Percentiles rank a stretch among this genome's conserved stretches.
Conservation (phyloP, 2,329 filamentous ascomycete species). For the Fusarium sp. region DNA sequence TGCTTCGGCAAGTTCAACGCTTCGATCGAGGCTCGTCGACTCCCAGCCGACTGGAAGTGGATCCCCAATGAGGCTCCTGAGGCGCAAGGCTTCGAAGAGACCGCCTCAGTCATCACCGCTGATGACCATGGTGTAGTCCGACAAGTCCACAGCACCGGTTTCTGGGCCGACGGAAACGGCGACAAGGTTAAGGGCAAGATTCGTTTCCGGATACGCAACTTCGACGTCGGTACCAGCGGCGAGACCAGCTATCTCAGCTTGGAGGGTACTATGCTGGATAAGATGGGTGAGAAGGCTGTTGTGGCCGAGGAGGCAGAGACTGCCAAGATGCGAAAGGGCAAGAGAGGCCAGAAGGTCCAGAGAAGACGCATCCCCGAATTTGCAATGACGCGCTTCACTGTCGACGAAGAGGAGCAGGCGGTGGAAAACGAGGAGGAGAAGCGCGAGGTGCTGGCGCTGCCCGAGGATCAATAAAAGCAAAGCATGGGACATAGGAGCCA, state of each 20-base stretch:
- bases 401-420: conserved; percentile 58
- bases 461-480: conserved; percentile 42
- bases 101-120: conserved; percentile 56
- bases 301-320: conserved; percentile 60
- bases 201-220: conserved; percentile 84
- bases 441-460: conserved; percentile 43
- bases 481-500: conserved; percentile 43
- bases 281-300: conserved; percentile 73
- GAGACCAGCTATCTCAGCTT: conserved; percentile 86
- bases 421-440: conserved; percentile 42
- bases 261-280: conserved; percentile 85
- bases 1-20: conserved; percentile 95
- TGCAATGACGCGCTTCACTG: conserved; percentile 67
- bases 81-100: conserved; percentile 57
- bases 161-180: conserved; percentile 81
- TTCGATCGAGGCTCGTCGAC: conserved; percentile 79
- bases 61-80: conserved; percentile 66
- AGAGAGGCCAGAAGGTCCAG: conserved; percentile 50
- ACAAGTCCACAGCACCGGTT: conserved; percentile 70
- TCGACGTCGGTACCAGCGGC: conserved; percentile 81
- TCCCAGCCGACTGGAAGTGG: conserved; percentile 87
- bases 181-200: conserved; percentile 77
- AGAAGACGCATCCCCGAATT: conserved; percentile 63
- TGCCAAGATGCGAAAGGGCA: conserved; percentile 52
- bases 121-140: conserved; percentile 66